Conservation (phyloP, 225 moss, liverwort and hornwort species). For the Marchantia paleacea region DNA sequence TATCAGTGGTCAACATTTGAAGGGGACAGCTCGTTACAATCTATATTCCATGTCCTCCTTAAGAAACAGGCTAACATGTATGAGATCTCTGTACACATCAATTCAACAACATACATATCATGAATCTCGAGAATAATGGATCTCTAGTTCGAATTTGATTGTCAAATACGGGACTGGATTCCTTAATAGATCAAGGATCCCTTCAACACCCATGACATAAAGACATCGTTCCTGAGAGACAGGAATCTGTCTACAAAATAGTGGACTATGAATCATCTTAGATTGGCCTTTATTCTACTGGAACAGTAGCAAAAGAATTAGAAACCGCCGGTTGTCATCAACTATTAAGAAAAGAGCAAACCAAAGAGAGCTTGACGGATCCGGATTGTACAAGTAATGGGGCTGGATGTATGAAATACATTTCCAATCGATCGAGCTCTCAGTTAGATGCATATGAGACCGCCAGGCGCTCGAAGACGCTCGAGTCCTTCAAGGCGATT, state of each 20-base stretch:
- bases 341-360: not conserved
- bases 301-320: not conserved
- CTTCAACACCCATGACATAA: no score
- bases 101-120: no score
- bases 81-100: no score
- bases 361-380: not conserved
- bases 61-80: no score
- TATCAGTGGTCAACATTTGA: no score
- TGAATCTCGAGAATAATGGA: no score
- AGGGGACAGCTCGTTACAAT: no score
- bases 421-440: not conserved
- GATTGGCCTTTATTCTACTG: not conserved
- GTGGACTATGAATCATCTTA: not conserved
- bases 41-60: no score
- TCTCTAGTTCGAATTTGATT: no score
- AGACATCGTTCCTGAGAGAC: no score
- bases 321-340: constrained; percentile 1
- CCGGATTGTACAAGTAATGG: not conserved
- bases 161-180: no score
- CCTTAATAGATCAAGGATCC: no score
- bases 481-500: not conserved
- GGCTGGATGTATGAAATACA: not conserved
- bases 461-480: not conserved
- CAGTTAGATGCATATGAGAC: not conserved
- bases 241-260: not conserved